Base-by-base conservation (phyloP, 1,284 basidiomycete species). In the Coniferiporia sulphurascens region DNA sequence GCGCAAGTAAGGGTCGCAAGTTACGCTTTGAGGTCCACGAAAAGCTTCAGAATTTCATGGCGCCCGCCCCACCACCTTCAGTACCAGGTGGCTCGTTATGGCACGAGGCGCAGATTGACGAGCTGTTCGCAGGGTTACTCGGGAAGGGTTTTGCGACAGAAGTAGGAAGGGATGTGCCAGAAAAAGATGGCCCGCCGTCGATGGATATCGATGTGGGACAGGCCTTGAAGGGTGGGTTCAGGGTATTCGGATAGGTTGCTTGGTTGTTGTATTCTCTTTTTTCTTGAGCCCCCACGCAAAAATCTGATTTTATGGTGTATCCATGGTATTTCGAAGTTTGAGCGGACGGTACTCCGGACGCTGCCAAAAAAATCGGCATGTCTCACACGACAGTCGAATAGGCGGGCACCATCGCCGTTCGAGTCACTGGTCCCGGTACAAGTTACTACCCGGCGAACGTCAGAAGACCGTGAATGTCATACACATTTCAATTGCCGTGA, bases 81-180 rank as follows among this genome's bases (percentile, higher is more conserved):
- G 38, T 41, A 12, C 15, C 61, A 48, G 75, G 58, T 45, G 65
- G 58, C 10, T 45, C 48, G 22, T 73, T 74, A 56, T 98, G 95
- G 95, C 91, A 94, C 64, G 93, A 96, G 64, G 91, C 93, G 68
- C 94, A 97, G 75, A 83, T 93, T 61, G 94, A 97, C 69, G 94
- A 97, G 70, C 72, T 97, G 54, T 97, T 98, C 71, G 80, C 85
- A 41, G 92, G 89, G 27, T 72, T 98, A 54, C 78, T 98, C 35
- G 93, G 93, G 1, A 82, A 77, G 67, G 85, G 85, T 13, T 85
- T 83, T 62, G 79, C 80, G 65, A 65, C 69, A 44, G 67, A 71
- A 15, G 63, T 62, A 35, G 62, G 67, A 64, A 57, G 65, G 21
- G 66, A 58, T 51, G 52, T 56, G 35, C 63, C 64, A 19, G 66